Percentiles rank a stretch among this genome's conserved stretches.
Conservation (phyloP, 2,329 filamentous ascomycete species). For the Nannizziopsis barbatae region DNA sequence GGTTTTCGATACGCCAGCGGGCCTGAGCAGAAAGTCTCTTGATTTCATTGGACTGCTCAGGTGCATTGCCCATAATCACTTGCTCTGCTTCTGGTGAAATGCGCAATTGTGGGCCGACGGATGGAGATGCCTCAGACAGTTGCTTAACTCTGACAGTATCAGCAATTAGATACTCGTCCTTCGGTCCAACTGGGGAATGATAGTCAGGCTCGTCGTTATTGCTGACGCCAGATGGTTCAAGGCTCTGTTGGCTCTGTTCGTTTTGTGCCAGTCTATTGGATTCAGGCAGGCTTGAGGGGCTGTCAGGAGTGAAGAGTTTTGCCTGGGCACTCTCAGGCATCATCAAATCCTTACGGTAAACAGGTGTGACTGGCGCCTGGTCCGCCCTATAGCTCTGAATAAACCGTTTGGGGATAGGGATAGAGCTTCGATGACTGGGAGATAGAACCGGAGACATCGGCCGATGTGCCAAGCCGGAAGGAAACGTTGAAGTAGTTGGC, state of each 20-base stretch:
- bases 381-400: conserved; percentile 7
- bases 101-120: conserved; percentile 15
- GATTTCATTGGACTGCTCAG: not conserved
- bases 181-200: not conserved
- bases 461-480: not conserved
- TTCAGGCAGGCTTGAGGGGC: not conserved
- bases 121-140: conserved; percentile 10
- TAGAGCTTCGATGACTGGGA: conserved; percentile 13
- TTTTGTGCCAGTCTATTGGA: not conserved
- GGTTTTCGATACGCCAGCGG: conserved; percentile 2
- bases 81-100: conserved; percentile 17
- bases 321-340: not conserved
- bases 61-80: conserved; percentile 16
- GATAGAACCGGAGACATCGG: conserved; percentile 11
- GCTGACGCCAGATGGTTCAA: not conserved
- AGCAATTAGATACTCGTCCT: not conserved
- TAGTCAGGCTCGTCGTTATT: conserved; percentile 2
- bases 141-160: conserved; percentile 14
- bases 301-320: not conserved
- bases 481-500: not conserved
- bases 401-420: conserved; percentile 15
- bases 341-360: not conserved
- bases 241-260: not conserved
- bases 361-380: conserved; percentile 1
- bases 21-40: conserved; percentile 1